A percentile compares a stretch with the other conserved stretches of the same genome.
Conservation (phyloP, 331 rosid genomes). For the Quercus lobata region DNA sequence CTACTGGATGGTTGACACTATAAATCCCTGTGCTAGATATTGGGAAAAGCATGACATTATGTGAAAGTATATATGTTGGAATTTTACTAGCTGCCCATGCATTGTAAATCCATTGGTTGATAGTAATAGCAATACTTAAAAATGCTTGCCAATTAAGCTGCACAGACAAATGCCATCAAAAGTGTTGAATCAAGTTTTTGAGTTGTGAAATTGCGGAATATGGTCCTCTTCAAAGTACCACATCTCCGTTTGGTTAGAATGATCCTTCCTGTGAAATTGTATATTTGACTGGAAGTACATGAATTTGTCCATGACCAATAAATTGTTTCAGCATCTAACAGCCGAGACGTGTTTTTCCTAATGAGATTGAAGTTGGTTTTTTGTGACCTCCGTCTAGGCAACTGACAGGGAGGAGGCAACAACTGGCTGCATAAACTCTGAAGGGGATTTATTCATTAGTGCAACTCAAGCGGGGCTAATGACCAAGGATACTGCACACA, state of each 20-base stretch:
- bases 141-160: neutral
- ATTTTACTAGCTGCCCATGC: neutral
- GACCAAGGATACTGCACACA: conserved; percentile 16
- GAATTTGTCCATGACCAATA: neutral
- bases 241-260: neutral
- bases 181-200: neutral
- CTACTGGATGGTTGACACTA: neutral
- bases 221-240: neutral
- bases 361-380: conserved; percentile 6
- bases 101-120: neutral
- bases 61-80: neutral
- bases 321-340: neutral
- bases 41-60: neutral
- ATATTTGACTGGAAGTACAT: neutral
- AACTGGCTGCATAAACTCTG: conserved; percentile 68
- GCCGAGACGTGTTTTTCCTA: neutral
- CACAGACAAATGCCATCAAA: neutral
- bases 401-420: conserved; percentile 57
- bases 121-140: neutral
- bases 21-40: neutral
- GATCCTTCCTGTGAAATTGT: neutral
- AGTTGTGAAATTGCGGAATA: neutral
- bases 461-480: conserved; percentile 69
- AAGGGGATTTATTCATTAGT: conserved; percentile 74
- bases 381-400: conserved; percentile 44